Evolutionary conservation across 306 rosid species (phyloP).

Genomic region (Fagus sylvatica): DNA sequence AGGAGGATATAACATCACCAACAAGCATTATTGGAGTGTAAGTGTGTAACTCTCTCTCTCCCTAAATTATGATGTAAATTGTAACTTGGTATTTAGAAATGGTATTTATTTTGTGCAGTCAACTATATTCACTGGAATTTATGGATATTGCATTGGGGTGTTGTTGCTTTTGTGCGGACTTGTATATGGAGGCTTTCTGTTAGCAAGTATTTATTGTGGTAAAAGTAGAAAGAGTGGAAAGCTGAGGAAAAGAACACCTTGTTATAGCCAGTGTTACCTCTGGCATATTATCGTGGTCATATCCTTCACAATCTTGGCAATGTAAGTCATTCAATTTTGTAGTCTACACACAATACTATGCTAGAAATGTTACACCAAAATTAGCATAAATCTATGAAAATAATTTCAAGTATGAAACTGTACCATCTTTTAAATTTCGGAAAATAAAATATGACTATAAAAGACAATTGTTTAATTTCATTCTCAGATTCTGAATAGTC

Average conservation of each 20-base stretch:
- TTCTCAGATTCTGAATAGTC: background rate
- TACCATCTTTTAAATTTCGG: background rate
- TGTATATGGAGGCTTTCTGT: slow-evolving; percentile 38
- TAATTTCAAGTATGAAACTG: background rate
- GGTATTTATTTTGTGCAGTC: slow-evolving; percentile 46
- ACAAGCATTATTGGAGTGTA: slow-evolving; percentile 84
- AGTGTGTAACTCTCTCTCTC: slow-evolving; percentile 27
- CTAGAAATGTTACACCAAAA: background rate
- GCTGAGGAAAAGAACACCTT: slow-evolving; percentile 16
- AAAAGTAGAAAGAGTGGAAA: slow-evolving; percentile 30
- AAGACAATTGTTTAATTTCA: background rate
- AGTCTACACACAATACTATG: too few relatives aligned
- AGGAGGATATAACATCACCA: slow-evolving; percentile 70
- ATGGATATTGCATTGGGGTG: slow-evolving; percentile 66
- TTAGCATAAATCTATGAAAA: too few relatives aligned
- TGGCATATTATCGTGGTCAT: slow-evolving; percentile 41
- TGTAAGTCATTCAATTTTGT: slow-evolving; percentile 45
- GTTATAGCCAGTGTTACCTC: slow-evolving; percentile 32
- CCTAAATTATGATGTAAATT: slow-evolving; percentile 8
- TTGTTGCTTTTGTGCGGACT: slow-evolving; percentile 69
- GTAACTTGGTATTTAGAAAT: background rate
- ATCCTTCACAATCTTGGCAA: slow-evolving; percentile 43
- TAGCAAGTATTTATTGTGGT: slow-evolving; percentile 31
- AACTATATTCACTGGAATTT: slow-evolving; percentile 63
- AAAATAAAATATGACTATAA: background rate